These are phyloP conservation scores for Populus trichocarpa DNA, from an alignment of 441 rosid species.

Conservation along the genomic window DNA sequence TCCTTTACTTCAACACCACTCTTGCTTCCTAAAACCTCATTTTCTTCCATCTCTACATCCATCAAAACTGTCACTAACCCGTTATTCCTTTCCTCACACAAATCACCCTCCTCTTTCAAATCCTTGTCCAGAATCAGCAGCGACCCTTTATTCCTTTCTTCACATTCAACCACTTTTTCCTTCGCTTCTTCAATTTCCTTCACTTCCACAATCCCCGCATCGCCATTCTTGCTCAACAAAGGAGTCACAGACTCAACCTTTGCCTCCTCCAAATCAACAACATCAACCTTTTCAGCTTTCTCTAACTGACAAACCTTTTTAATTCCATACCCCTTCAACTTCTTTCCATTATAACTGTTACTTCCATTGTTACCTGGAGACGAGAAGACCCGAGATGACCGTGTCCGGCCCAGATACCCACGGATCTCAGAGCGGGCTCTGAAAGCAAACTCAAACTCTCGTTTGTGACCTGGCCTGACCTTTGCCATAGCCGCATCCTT, in stretches of 20 bases:
- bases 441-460: slow-evolving; percentile 82
- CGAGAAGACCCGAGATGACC: slow-evolving; percentile 37
- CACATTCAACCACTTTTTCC: neutral
- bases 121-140: neutral
- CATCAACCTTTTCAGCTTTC: slow-evolving; percentile 31
- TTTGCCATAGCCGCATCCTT: slow-evolving; percentile 46
- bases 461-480: slow-evolving; percentile 73
- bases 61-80: neutral
- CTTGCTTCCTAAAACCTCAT: neutral
- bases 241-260: slow-evolving; percentile 12
- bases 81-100: neutral
- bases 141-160: neutral
- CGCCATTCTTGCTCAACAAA: neutral
- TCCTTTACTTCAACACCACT: neutral
- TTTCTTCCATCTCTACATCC: neutral
- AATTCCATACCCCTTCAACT: slow-evolving; percentile 24
- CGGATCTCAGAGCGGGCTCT: slow-evolving; percentile 74
- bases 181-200: slow-evolving; percentile 9
- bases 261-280: slow-evolving; percentile 32
- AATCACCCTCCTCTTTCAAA: neutral
- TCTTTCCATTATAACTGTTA: slow-evolving; percentile 22
- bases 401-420: slow-evolving; percentile 71
- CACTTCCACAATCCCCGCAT: neutral
- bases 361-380: slow-evolving; percentile 1
- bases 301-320: slow-evolving; percentile 12